Base-by-base conservation (phyloP, 768 basidiomycete species). In the Tulasnella sp. region DNA sequence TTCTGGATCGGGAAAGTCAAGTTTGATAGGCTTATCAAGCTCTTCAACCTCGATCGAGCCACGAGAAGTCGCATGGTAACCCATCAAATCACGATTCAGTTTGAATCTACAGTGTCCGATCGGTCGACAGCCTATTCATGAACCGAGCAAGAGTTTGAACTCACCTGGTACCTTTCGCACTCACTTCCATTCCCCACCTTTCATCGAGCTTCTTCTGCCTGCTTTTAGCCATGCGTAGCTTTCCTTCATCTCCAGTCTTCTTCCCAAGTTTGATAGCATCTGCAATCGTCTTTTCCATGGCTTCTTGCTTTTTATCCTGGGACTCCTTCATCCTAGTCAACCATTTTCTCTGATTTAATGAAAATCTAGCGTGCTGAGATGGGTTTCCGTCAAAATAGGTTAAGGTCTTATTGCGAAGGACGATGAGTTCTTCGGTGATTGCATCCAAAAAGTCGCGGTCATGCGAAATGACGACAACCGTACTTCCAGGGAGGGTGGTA, bases 401-500 rank as follows among this genome's bases (percentile, higher is more conserved):
- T 3, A 93, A 85, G 14, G 84, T 86, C 79, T 87, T 85, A 72
- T 90, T 85, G 6, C 90, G 88, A 52, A 93, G 86, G n/a, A 90
- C 86, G 42, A 93, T 88, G 0, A 89, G 88, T 82, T 92, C 90
- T 19, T 92, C 89, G 3, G 89, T 89, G 40, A 92, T 88, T 9
- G 86, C 84, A 81, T 91, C 88, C 38, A 90, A 85, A 82, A 93
- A 92, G 31, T 87, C 88, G 62, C 89, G 89, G 83, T 93, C 92
- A 81, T 93, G 92, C 0, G 92, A 89, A 36, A 91, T 89, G 76
- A 93, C 84, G 36, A 93, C 87, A n/a, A 92, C 84, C 0, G 91
- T 91, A 1, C 62, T 87, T 84, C 27, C 81, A 71, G 31, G 83
- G 39, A 84, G 86, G 31, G 85, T 83, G 10, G 62, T 68, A 6